Percentiles rank a stretch among this genome's conserved stretches.
These are phyloP conservation scores for Bombardia bombarda DNA, from an alignment of 495 filamentous ascomycete species.

Conservation along the genomic window DNA sequence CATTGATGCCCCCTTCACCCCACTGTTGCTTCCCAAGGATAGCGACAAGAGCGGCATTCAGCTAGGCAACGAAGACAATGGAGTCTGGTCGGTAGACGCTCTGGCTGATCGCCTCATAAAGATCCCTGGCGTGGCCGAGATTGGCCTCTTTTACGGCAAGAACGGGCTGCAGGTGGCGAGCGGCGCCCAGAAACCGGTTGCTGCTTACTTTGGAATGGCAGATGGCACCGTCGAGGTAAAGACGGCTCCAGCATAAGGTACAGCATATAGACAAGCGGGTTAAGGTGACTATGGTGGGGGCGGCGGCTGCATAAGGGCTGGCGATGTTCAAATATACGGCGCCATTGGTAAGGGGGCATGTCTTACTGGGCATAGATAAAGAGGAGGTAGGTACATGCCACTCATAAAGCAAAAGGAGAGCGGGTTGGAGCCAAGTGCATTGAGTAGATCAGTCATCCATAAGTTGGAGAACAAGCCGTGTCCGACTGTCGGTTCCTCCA, in stretches of 20 bases:
- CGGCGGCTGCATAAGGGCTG: no score
- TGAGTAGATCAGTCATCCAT: no score
- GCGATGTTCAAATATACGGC: no score
- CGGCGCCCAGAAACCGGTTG: conserved; percentile 81
- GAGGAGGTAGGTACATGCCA: no score
- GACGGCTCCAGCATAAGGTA: conserved; percentile 45
- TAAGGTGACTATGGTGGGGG: no score
- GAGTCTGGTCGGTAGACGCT: conserved; percentile 69
- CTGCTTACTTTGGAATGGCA: conserved; percentile 93
- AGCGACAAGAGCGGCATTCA: conserved; percentile 22
- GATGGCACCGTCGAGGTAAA: conserved; percentile 31
- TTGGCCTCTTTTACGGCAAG: conserved; percentile 77
- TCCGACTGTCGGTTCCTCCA: no score
- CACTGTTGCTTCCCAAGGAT: conserved; percentile 57
- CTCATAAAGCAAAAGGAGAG: no score
- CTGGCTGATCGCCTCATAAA: conserved; percentile 66
- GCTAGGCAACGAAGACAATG: conserved; percentile 42
- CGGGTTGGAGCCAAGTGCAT: no score
- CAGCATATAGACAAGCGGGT: no score
- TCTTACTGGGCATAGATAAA: no score
- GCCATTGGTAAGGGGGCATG: no score
- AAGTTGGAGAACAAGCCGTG: no score
- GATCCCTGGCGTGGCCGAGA: conserved; percentile 83
- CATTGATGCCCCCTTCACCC: conserved; percentile 79
- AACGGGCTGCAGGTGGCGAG: conserved; percentile 61